Conservation (phyloP, 371 early-diverging fungal genomes). For the Mucor saturninus region DNA sequence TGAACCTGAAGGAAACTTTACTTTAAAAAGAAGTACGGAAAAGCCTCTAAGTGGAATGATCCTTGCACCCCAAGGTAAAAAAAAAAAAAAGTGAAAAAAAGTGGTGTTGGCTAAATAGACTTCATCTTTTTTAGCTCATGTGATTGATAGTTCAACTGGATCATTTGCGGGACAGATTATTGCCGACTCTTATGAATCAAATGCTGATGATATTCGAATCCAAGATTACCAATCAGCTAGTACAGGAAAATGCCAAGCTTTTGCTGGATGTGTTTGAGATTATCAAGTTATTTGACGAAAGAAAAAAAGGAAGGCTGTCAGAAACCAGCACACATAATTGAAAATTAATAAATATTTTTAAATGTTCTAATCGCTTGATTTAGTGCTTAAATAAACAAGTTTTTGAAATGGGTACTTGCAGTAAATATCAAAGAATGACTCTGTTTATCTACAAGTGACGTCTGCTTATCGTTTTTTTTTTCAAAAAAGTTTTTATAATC, state of each 20-base stretch:
- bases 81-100: not conserved
- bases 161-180: constrained; percentile 24
- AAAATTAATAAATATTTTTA: too few species aligned
- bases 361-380: too few species aligned
- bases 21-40: constrained; percentile 9
- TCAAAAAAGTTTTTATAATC: too few species aligned
- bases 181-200: constrained; percentile 17
- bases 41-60: constrained; percentile 15
- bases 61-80: constrained; percentile 25
- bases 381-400: too few species aligned
- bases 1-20: constrained; percentile 9
- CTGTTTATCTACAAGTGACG: too few species aligned
- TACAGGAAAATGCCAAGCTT: constrained; percentile 10
- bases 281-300: too few species aligned
- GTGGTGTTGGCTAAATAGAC: too few species aligned
- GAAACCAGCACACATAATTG: too few species aligned
- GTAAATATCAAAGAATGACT: too few species aligned
- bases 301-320: too few species aligned
- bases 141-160: constrained; percentile 17
- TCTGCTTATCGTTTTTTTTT: too few species aligned
- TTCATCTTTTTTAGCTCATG: constrained; percentile 5
- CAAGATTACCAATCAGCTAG: constrained; percentile 16
- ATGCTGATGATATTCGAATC: constrained; percentile 8
- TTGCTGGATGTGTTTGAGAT: constrained; percentile 7
- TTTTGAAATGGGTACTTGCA: too few species aligned